Conservation (phyloP, 257 asterid species). For the Solanum pimpinellifolium region DNA sequence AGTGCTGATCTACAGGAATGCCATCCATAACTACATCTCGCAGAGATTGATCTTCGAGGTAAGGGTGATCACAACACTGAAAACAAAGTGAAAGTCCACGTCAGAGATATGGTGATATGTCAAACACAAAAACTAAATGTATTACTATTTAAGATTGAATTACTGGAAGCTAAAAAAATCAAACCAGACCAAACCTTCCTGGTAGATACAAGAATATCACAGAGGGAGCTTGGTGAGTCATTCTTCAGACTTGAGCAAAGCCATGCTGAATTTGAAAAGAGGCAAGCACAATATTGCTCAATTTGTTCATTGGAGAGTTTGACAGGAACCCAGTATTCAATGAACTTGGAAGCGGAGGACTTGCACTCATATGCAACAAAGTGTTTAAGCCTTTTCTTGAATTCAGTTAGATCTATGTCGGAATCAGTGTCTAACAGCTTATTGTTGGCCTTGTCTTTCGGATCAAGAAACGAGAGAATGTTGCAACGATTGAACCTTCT, state of each 20-base stretch:
- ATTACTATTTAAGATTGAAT: not conserved
- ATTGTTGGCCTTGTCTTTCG: not conserved
- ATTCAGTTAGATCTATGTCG: slow-evolving; percentile 4
- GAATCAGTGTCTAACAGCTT: slow-evolving; percentile 1
- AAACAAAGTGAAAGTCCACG: not conserved
- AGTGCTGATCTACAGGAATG: slow-evolving; percentile 24
- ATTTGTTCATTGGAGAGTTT: slow-evolving; percentile 47
- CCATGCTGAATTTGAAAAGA: slow-evolving; percentile 28
- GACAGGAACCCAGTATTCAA: slow-evolving; percentile 70
- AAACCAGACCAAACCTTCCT: slow-evolving; percentile 29
- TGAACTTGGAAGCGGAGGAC: slow-evolving; percentile 11
- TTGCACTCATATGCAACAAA: slow-evolving; percentile 18
- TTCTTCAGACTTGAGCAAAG: slow-evolving; percentile 24
- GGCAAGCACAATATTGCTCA: slow-evolving; percentile 49
- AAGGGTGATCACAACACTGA: slow-evolving; percentile 75
- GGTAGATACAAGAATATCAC: slow-evolving; percentile 27
- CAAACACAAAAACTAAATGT: not conserved
- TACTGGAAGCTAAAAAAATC: not conserved
- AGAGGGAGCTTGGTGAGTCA: slow-evolving; percentile 10
- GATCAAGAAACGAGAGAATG: slow-evolving; percentile 18
- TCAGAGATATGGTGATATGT: slow-evolving; percentile 1
- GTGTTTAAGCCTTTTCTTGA: slow-evolving; percentile 4
- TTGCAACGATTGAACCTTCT: slow-evolving; percentile 4
- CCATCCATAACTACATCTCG: slow-evolving; percentile 20
- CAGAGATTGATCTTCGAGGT: slow-evolving; percentile 39